Evolutionary conservation across 768 basidiomycete species (phyloP).

Genomic region (Lepiota subincarnata): DNA sequence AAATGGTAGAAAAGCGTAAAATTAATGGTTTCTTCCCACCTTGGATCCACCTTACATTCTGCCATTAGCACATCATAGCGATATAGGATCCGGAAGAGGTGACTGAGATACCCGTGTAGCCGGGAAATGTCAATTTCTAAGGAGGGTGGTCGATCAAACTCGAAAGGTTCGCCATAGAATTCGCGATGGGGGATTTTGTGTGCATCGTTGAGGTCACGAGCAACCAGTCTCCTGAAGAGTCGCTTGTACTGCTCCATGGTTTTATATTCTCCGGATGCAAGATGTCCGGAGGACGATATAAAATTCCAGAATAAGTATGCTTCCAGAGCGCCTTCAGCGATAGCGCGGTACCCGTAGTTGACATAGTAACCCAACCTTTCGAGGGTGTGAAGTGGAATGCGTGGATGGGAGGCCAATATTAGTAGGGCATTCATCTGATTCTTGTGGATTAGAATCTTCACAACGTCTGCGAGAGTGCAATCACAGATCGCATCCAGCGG

Average conservation of each 20-base stretch:
- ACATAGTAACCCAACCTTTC: constrained; percentile 25
- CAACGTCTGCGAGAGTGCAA: constrained; percentile 28
- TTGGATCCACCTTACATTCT: constrained; percentile 29
- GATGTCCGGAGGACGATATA: constrained; percentile 24
- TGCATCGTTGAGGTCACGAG: constrained; percentile 24
- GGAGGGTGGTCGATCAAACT: neutral
- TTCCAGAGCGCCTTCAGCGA: constrained; percentile 24
- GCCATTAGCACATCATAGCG: constrained; percentile 31
- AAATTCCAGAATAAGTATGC: constrained; percentile 36
- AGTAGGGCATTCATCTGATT: constrained; percentile 28
- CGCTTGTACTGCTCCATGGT: constrained; percentile 17
- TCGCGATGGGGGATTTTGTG: constrained; percentile 27
- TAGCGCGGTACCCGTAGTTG: constrained; percentile 30
- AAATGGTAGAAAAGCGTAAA: too few species aligned
- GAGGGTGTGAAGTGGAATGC: constrained; percentile 24
- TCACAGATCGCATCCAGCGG: constrained; percentile 18
- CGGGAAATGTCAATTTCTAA: constrained; percentile 15
- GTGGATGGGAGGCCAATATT: constrained; percentile 32
- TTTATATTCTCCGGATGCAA: constrained; percentile 25
- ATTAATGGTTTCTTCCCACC: neutral
- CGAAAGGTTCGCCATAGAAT: constrained; percentile 18
- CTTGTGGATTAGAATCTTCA: constrained; percentile 32
- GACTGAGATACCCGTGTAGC: constrained; percentile 31
- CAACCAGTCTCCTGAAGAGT: constrained; percentile 16
- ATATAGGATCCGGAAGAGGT: constrained; percentile 31